Base-by-base conservation (phyloP, 1,139 yeast genomes). In the Arxiozyma slooffiae region DNA sequence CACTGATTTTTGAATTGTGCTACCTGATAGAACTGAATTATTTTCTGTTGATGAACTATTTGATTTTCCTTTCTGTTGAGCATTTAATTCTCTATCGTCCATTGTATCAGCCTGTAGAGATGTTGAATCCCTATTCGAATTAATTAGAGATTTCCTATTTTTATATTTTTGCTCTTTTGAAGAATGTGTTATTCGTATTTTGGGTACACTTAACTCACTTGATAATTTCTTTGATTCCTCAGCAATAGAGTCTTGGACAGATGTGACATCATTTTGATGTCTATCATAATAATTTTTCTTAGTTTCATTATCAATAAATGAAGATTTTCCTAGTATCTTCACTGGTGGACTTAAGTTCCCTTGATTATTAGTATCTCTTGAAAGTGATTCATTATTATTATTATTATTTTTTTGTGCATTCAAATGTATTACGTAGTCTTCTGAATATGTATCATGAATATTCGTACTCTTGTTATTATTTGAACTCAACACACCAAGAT, bases 91-190 rank as follows among this genome's bases (percentile, higher is more conserved):
- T 41, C 21, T 41, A 9, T 41, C 9, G 36, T 24, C 23, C 7
- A 17, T 18, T 5, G n/a, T 18, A 14, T 23, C 24, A 26, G 50
- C 49, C 38, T 55, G 57, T 44, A 58, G 46, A 18, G 49, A 48
- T 26, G 54, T 38, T n/a, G 63, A 51, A 43, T 65, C 67, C 34
- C 58, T 62, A 51, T 61, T 58, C 0, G 67, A 63, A 48, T 60
- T 64, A 8, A 64, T 63, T 45, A 63, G 55, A 14, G 61, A 64
- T 41, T 61, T 59, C 47, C 68, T 57, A 48, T 66, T 63, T 18
- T 52, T 52, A 6, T 22, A 18, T n/a, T 50, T 46, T 40, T 50
- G 40, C 34, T 49, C 23, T 23, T 43, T 41, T 40, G 36, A 7
- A 20, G 23, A 40, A 20, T 38, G 40, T 16, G 22, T 47, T 17